Percentiles rank a stretch among this genome's conserved stretches.
Conservation (phyloP, 495 filamentous ascomycete species). For the Rusavskia elegans region DNA sequence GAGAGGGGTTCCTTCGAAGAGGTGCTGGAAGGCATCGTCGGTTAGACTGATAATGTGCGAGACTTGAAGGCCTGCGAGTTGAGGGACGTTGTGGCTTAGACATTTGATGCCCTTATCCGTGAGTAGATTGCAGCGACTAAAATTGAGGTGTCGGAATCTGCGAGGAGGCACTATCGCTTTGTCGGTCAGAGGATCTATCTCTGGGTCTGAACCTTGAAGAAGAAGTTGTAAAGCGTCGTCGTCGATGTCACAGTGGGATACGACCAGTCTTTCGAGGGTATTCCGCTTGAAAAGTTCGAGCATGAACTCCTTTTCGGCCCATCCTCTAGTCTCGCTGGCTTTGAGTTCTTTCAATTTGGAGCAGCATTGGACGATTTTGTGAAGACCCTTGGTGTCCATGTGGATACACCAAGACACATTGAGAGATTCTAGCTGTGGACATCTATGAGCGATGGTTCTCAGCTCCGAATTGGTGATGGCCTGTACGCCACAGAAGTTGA, state of each 20-base stretch:
- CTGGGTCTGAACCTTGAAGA: constrained; percentile 54
- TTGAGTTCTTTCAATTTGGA: constrained; percentile 59
- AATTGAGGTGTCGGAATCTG: constrained; percentile 66
- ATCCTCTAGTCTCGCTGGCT: constrained; percentile 68
- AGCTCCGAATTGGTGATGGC: constrained; percentile 72
- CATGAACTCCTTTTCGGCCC: constrained; percentile 54
- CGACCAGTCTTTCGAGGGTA: constrained; percentile 59
- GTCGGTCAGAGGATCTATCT: constrained; percentile 63
- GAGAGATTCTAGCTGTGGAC: constrained; percentile 62
- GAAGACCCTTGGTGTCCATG: constrained; percentile 69
- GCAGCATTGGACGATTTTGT: constrained; percentile 56
- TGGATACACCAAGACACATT: constrained; percentile 87
- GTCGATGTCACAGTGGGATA: constrained; percentile 55
- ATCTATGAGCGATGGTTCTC: constrained; percentile 73
- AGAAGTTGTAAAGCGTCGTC: constrained; percentile 58
- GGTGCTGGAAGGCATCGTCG: constrained; percentile 52
- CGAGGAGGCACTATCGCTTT: constrained; percentile 63
- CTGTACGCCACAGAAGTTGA: constrained; percentile 71
- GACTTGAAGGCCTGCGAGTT: constrained; percentile 68
- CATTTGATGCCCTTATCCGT: constrained; percentile 52
- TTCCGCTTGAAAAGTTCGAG: constrained; percentile 63
- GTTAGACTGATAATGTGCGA: constrained; percentile 54
- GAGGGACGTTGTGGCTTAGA: constrained; percentile 58
- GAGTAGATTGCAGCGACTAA: constrained; percentile 60
- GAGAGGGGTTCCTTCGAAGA: constrained; percentile 56